phyloP scores from a whole-genome alignment of 2,329 filamentous ascomycete species.

The Magnaporthiopsis rhizophila region DNA sequence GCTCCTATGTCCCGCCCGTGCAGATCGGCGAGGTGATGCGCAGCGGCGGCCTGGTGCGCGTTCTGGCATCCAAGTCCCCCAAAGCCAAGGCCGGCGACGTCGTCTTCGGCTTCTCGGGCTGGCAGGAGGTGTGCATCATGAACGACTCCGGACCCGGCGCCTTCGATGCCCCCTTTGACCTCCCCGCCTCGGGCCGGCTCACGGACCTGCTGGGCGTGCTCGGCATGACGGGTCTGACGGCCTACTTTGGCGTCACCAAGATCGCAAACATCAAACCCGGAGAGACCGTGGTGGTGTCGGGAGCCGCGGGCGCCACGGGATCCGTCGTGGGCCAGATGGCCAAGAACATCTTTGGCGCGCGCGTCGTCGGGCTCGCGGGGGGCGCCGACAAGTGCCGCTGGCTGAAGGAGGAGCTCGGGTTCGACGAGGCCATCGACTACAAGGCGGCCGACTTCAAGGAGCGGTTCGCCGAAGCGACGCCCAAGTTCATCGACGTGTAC shows the following conservation, averaged over 20 bases:
- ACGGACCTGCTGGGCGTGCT: conserved; percentile 46
- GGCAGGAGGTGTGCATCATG: conserved; percentile 49
- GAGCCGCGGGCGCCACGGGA: conserved; percentile 60
- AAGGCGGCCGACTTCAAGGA: conserved; percentile 54
- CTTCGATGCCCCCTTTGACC: conserved; percentile 17
- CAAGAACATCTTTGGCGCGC: conserved; percentile 47
- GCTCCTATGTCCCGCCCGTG: conserved; percentile 51
- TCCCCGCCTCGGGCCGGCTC: conserved; percentile 18
- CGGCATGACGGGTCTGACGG: conserved; percentile 55
- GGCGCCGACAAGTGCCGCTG: conserved; percentile 51
- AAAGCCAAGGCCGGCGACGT: conserved; percentile 41
- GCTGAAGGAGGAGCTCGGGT: conserved; percentile 55
- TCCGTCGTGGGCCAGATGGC: conserved; percentile 60
- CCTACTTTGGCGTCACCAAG: conserved; percentile 58
- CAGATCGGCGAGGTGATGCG: conserved; percentile 54
- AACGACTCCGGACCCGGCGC: conserved; percentile 26
- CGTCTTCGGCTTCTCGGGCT: conserved; percentile 42
- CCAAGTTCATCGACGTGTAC: conserved; percentile 55
- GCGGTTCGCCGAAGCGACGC: conserved; percentile 53
- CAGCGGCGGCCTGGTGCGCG: conserved; percentile 41
- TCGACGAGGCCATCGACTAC: conserved; percentile 62
- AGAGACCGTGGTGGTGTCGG: conserved; percentile 59
- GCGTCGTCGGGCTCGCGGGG: conserved; percentile 48
- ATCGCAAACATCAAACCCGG: conserved; percentile 45
- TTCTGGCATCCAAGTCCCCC: conserved; percentile 39